Base-by-base conservation (phyloP, 352 stramenopile species). In the Globisporangium irregulare region DNA sequence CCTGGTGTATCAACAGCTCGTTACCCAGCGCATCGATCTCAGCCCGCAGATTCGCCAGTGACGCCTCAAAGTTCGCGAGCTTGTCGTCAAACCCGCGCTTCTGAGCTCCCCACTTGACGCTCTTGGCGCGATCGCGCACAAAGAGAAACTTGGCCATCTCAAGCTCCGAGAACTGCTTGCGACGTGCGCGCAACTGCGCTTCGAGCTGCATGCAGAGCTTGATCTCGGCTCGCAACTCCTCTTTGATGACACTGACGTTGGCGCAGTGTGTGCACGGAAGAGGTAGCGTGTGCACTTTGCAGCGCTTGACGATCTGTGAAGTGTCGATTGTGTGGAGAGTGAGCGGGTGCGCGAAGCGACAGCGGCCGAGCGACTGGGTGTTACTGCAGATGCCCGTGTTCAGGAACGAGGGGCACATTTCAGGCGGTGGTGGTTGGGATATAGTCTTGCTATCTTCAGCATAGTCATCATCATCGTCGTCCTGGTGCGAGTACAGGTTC, bases 321-420 rank as follows among this genome's bases (percentile, higher is more conserved):
- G 67, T 89, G 60, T 94, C 81, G 48, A 94, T 87, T 4, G 29
- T 70, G 59, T 91, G 86, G 1, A 90, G 32, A 6, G 75, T 55
- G 3, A 75, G 56, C 20, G 82, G 84, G 55, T 94, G 86, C 9
- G 74, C 76, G 65, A 84, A 94, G 9, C 78, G 70, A 60, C 86
- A 94, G 0, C 84, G 79, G 1, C 83, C 82, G 27, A 91, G 76
- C 8, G 81, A 72, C 57, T 90, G 79, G 34, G 90, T 77, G 61
- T 89, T 90, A 6, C 58, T 62, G 56, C 84, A 94, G 15, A 94
- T 61, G 22, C 86, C 86, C 7, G 71, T 73, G 10, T 68, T 59
- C 0, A 64, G 32, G 64, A 89, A 93, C 1, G 83, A 87, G 18
- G 75, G 71, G 22, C 85, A 93, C 36, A 91, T 50, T n/a, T 62